Conservation (phyloP, 352 stramenopile genomes). For the Globisporangium mamillatum region DNA sequence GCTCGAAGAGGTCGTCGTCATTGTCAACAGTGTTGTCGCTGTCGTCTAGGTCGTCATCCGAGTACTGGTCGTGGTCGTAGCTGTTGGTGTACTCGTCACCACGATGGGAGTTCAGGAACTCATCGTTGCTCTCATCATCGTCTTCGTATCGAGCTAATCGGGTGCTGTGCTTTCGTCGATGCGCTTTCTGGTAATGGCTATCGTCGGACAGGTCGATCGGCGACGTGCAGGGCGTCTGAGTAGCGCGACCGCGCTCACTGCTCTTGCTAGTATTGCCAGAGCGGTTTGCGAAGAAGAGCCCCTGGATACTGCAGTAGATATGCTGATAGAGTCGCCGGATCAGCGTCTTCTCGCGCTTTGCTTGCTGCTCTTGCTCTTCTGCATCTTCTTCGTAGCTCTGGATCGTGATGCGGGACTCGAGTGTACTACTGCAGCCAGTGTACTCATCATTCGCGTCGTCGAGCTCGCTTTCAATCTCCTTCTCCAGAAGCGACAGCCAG, state of each 20-base stretch:
- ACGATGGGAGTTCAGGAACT: neutral
- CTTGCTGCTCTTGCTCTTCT: conserved; percentile 2
- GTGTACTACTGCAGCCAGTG: neutral
- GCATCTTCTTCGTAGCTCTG: conserved; percentile 5
- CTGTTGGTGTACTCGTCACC: neutral
- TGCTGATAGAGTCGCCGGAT: conserved; percentile 50
- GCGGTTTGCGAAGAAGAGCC: conserved; percentile 33
- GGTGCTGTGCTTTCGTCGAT: conserved; percentile 9
- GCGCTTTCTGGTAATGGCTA: conserved; percentile 18
- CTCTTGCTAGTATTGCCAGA: neutral
- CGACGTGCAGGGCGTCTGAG: conserved; percentile 71
- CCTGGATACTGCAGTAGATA: conserved; percentile 42
- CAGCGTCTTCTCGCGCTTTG: conserved; percentile 31
- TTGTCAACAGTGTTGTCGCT: conserved; percentile 15
- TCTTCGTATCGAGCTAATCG: conserved; percentile 5
- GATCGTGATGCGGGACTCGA: conserved; percentile 13
- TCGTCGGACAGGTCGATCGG: conserved; percentile 38
- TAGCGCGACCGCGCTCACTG: conserved; percentile 23
- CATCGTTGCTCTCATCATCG: neutral
- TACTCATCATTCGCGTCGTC: conserved; percentile 12
- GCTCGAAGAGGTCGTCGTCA: conserved; percentile 30
- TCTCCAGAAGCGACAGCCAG: conserved; percentile 60
- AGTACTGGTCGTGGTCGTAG: neutral
- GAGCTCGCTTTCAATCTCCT: conserved; percentile 31
- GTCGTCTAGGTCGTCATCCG: conserved; percentile 15